Base-by-base conservation (phyloP, 148 eudicot genomes). In the Amaranthus palmeri region DNA sequence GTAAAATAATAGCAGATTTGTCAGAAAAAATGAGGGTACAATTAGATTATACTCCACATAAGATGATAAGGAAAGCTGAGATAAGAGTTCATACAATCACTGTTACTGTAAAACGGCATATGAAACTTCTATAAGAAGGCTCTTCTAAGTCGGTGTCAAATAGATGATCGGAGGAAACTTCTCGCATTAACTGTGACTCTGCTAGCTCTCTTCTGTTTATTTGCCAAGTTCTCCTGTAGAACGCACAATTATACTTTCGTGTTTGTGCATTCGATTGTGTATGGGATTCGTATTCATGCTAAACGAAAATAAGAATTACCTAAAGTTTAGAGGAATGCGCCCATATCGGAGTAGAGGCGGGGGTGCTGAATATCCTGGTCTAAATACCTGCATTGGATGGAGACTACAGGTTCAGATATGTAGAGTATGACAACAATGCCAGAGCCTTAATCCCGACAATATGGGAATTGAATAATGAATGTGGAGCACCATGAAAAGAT, bases 351-450 rank as follows among this genome's bases (percentile, higher is more conserved):
- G 61, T n/a, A 93, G 49, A 4, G 95, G 90, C 58, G 98, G 92
- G 42, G 98, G 98, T 67, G 98, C 98, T n/a, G 85, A 84, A 57
- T 93, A 93, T 45, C 92, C 96, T 66, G 95, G 98, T 80, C 73
- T 80, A 72, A 88, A 93, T 75, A 78, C 85, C 98, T 93, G 90
- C 79, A 85, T 50, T 57, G 12, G 44, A 70, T 48, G 56, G 44
- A 65, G 10, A 62, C 47, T 7, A 46, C 8, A 50, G 71, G 25
- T 11, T 49, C 8, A 53, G 53, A 54, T 8, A 14, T 9, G 25
- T 47, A 14, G 41, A 46, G 42, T 10, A 65, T 2, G 36, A 25
- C 36, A 25, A 25, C 36, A 25, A 25, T 25, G 36, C 36, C 36
- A 25, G 0, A 25, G 36, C 36, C 36, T 25, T 25, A 25, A 25